Base-by-base conservation (phyloP, 1,284 basidiomycete genomes). In the Paramarasmius palmivorus region DNA sequence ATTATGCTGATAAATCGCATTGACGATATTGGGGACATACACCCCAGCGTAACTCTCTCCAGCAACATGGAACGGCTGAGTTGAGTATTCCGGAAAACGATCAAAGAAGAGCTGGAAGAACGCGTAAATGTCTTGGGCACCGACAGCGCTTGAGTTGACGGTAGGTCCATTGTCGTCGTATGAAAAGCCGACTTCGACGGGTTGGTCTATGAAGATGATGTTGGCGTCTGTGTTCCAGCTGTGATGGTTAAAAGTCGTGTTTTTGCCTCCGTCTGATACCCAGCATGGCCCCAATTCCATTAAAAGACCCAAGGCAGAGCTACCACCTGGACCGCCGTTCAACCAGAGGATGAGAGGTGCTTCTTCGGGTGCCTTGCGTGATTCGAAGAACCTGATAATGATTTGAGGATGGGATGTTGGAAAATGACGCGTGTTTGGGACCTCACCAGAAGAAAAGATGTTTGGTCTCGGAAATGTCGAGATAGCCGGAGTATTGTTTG, bases 131-230 rank as follows among this genome's bases (percentile, higher is more conserved):
- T 71, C 70, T 38, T 60, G 44, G 0, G 68, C 68, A 3, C 68
- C 66, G 12, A 55, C 55, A 0, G 60, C 59, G 32, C 68, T 70
- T 41, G 64, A 69, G 50, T 68, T 67, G 1, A 71, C 66, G 20
- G 23, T 32, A 12, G 14, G 15, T 5, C 42, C 22, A 5, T 25
- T 77, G 29, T 32, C 29, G 1, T 82, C 79, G 58, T 88, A 85
- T 2, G 82, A 84, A 68, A 82, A 88, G 3, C 88, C 86, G 2
- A 89, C 87, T 15, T 83, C 84, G 44, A 91, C 78, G 8, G 82
- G 82, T 53, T 88, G 85, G 60, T 89, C 86, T 32, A 88, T 72
- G 70, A 85, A 86, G 69, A 88, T 82, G 14, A 87, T 68, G 60
- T 84, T 82, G 5, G 85, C 82, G 39, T 84, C 80, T 47, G 73